Conservation (phyloP, 2,329 filamentous ascomycete species). For the Polytolypa hystricis region DNA sequence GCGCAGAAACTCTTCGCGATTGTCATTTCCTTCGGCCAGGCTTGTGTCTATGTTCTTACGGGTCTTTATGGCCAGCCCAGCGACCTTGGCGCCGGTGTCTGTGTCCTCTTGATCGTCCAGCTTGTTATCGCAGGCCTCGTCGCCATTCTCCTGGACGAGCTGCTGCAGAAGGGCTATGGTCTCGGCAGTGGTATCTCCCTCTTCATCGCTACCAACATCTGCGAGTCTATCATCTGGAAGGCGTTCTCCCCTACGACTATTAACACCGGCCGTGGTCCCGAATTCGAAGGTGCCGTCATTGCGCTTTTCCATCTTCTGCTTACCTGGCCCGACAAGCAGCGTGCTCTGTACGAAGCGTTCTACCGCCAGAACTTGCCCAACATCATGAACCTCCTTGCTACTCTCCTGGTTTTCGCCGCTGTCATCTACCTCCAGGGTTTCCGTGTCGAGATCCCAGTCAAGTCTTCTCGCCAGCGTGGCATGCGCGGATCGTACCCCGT, state of each 20-base stretch:
- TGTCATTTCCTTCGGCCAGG: slow-evolving; percentile 93
- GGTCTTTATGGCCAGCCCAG: slow-evolving; percentile 95
- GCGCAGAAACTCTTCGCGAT: slow-evolving; percentile 98
- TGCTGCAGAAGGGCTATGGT: slow-evolving; percentile 98
- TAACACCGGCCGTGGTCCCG: slow-evolving; percentile 96
- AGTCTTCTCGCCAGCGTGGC: slow-evolving; percentile 97
- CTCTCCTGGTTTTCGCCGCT: slow-evolving; percentile 82
- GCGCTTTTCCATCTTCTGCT: slow-evolving; percentile 14
- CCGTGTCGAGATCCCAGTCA: slow-evolving; percentile 99
- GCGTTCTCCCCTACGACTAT: slow-evolving; percentile 98
- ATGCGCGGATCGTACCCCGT: slow-evolving; percentile 96
- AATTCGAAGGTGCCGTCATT: slow-evolving; percentile 41
- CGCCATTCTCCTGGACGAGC: slow-evolving; percentile 96
- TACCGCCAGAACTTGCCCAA: slow-evolving; percentile 99
- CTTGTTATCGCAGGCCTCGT: slow-evolving; percentile 95
- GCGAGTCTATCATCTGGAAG: slow-evolving; percentile 99
- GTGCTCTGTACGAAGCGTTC: slow-evolving; percentile 95
- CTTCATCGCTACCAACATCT: slow-evolving; percentile 99
- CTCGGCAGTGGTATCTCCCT: slow-evolving; percentile 97
- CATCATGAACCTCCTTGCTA: slow-evolving; percentile 96
- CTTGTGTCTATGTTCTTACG: slow-evolving; percentile 95
- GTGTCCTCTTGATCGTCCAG: slow-evolving; percentile 95
- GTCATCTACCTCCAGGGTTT: slow-evolving; percentile 99
- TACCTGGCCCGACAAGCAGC: slow-evolving; percentile 98
- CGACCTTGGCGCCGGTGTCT: slow-evolving; percentile 94